Evolutionary conservation across 108 stramenopile genomes (phyloP).

Genomic region (Cylindrotheca closterium): DNA sequence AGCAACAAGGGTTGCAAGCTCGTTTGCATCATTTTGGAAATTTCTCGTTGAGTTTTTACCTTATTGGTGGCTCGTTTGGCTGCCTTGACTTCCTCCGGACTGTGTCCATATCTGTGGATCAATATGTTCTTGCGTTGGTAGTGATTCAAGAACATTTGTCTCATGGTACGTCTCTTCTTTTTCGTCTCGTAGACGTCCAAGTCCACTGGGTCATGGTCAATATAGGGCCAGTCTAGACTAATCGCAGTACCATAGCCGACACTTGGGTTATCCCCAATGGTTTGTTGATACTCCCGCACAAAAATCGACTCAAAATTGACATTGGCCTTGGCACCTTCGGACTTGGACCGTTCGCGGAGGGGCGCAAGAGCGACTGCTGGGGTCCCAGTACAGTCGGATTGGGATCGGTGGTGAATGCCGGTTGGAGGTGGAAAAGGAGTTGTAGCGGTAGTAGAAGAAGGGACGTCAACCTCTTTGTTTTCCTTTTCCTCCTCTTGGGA

Average conservation of each 20-base stretch:
- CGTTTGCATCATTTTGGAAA: slow-evolving; percentile 6
- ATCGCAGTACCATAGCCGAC: slow-evolving; percentile 46
- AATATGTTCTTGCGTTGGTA: slow-evolving; percentile 24
- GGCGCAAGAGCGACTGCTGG: no score
- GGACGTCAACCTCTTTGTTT: no score
- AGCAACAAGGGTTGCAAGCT: slow-evolving; percentile 8
- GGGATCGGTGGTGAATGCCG: no score
- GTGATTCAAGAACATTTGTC: slow-evolving; percentile 25
- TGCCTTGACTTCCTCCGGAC: slow-evolving; percentile 16
- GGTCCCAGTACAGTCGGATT: no score
- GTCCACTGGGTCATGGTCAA: slow-evolving; percentile 8
- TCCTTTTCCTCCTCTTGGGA: no score
- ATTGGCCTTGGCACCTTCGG: background rate
- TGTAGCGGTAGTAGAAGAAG: no score
- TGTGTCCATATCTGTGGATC: slow-evolving; percentile 11
- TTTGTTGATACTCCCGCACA: slow-evolving; percentile 42
- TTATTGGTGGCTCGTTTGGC: slow-evolving; percentile 2
- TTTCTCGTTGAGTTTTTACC: slow-evolving; percentile 20
- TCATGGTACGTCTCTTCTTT: slow-evolving; percentile 9
- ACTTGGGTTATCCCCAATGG: slow-evolving; percentile 56
- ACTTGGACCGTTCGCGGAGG: background rate
- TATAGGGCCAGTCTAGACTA: slow-evolving; percentile 48
- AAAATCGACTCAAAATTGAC: slow-evolving; percentile 26
- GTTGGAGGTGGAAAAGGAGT: no score
- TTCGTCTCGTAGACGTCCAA: background rate